These are phyloP conservation scores for Kodamaea sagamina DNA, from an alignment of 805 yeast species.

Conservation along the genomic window DNA sequence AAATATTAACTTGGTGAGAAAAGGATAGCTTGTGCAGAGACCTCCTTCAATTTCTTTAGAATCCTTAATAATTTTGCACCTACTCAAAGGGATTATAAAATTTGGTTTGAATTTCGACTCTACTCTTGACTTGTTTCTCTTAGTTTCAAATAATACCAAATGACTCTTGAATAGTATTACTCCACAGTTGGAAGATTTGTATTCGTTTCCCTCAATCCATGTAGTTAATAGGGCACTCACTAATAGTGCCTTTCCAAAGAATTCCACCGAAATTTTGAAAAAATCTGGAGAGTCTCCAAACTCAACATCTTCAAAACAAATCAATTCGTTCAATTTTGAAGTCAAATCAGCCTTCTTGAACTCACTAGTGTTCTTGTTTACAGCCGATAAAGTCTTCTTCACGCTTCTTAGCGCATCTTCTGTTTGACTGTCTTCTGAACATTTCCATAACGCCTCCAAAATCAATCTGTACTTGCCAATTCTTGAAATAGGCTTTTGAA, in stretches of 20 bases:
- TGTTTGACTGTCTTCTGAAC: slow-evolving; percentile 16
- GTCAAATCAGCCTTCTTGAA: not conserved
- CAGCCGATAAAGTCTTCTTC: not conserved
- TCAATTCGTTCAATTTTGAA: slow-evolving; percentile 16
- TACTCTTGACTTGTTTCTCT: slow-evolving; percentile 21
- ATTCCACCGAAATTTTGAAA: slow-evolving; percentile 34
- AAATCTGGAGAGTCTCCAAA: slow-evolving; percentile 13
- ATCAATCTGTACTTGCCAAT: slow-evolving; percentile 52
- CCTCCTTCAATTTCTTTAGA: slow-evolving; percentile 30
- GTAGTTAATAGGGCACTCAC: slow-evolving; percentile 44
- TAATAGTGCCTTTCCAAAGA: slow-evolving; percentile 48
- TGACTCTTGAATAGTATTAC: slow-evolving; percentile 53
- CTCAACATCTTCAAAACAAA: slow-evolving; percentile 15
- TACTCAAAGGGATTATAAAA: slow-evolving; percentile 52
- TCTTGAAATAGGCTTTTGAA: slow-evolving; percentile 56
- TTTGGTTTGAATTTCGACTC: slow-evolving; percentile 29
- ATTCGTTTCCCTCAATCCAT: slow-evolving; percentile 35
- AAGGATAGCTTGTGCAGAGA: slow-evolving; percentile 30
- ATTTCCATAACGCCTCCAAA: slow-evolving; percentile 42
- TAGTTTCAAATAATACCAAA: slow-evolving; percentile 38
- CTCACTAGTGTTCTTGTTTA: not conserved
- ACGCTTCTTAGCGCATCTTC: not conserved
- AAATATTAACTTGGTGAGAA: slow-evolving; percentile 47
- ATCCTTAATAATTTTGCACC: slow-evolving; percentile 26
- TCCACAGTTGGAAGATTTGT: slow-evolving; percentile 27